A percentile compares a stretch with the other conserved stretches of the same genome.
Conservation (phyloP, 768 basidiomycete species). For the Lentinula lateritia region DNA sequence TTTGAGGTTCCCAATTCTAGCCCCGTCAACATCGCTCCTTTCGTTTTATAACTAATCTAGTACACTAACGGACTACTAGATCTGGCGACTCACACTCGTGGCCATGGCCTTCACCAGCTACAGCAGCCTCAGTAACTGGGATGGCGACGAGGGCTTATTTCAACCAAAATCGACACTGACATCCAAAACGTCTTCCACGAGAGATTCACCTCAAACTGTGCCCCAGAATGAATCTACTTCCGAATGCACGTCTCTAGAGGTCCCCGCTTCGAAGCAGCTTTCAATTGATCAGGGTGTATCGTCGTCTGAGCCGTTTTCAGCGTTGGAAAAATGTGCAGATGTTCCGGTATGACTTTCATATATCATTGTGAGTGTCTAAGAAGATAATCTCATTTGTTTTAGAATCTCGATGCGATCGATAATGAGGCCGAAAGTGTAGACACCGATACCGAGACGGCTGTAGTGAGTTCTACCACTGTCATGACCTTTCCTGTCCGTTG, state of each 20-base stretch:
- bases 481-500: neutral
- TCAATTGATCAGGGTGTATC: neutral
- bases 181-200: neutral
- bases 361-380: neutral
- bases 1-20: neutral
- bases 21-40: neutral
- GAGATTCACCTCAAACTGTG: neutral
- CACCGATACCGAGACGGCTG: neutral
- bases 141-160: neutral
- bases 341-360: neutral
- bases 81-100: neutral
- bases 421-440: neutral
- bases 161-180: neutral
- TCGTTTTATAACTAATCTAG: neutral
- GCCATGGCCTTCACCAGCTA: neutral
- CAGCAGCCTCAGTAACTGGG: neutral
- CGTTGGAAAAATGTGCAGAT: neutral
- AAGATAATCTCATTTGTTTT: neutral
- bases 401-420: neutral
- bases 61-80: neutral
- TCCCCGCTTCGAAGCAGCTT: neutral
- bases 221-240: neutral
- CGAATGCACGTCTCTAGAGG: neutral
- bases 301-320: neutral
- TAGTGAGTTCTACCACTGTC: neutral